Conservation (phyloP, 2,329 filamentous ascomycete genomes). For the Fusarium sp. region DNA sequence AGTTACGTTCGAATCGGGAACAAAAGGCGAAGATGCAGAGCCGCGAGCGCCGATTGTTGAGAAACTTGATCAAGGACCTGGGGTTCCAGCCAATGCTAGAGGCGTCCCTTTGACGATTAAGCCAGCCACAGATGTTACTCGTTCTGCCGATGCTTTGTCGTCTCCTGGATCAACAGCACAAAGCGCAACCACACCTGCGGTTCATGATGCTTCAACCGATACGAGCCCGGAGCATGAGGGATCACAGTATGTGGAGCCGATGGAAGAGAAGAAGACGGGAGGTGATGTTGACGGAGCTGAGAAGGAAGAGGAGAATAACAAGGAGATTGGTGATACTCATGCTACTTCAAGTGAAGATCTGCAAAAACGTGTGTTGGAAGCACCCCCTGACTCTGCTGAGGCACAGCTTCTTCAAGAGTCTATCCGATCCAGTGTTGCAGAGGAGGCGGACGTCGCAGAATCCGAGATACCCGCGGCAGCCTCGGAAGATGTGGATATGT, state of each 20-base stretch:
- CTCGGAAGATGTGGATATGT: constrained; percentile 22
- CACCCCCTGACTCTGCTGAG: constrained; percentile 54
- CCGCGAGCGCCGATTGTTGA: not conserved
- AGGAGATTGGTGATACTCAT: constrained; percentile 11
- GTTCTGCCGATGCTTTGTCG: constrained; percentile 61
- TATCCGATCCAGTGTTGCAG: constrained; percentile 50
- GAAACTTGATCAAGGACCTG: constrained; percentile 24
- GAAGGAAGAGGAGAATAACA: constrained; percentile 31
- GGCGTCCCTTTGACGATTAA: constrained; percentile 50
- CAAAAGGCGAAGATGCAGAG: constrained; percentile 45
- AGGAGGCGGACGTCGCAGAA: constrained; percentile 22
- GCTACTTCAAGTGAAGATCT: constrained; percentile 37
- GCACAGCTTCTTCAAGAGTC: constrained; percentile 62
- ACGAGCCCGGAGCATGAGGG: constrained; percentile 80
- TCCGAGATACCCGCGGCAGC: constrained; percentile 1
- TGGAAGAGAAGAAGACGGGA: constrained; percentile 61
- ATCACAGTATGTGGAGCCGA: constrained; percentile 66
- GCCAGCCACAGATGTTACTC: constrained; percentile 53
- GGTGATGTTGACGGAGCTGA: constrained; percentile 52
- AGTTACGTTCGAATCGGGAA: constrained; percentile 52
- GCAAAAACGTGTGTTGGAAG: constrained; percentile 41
- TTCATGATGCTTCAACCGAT: constrained; percentile 76
- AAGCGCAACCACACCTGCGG: constrained; percentile 78
- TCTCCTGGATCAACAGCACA: constrained; percentile 77
- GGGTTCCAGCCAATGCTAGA: constrained; percentile 7